Evolutionary conservation across 2,329 filamentous ascomycete genomes (phyloP), one percentile per base, ranked within the genome.

Genomic region (Zymoseptoria tritici): DNA sequence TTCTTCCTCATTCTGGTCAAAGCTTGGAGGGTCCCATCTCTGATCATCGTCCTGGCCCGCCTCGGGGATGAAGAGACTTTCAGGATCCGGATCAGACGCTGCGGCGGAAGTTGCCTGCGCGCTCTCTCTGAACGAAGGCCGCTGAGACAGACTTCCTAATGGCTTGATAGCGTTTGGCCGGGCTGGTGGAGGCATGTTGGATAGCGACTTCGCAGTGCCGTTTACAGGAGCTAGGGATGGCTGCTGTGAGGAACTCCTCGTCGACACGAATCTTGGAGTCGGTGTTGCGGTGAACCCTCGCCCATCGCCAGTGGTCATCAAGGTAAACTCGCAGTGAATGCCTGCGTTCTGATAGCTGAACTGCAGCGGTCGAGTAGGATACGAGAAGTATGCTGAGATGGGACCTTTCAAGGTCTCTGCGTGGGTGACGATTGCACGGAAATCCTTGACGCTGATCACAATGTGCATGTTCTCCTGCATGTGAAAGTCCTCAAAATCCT

Each of bases 361-460:
- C 68, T 90, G 87, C 70, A 93, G 82, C 1, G 89, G 89, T 16
- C 83, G 82, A 16, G 84, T 83, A 3, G 89, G 88, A 24, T 83
- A 77, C 1, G 89, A 91, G 73, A 91, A 92, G 57, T 80, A 79
- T 11, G 88, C 87, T 16, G 81, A 82, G 13, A 92, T 78, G 52
- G 83, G 81, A n/a, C 83, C 85, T 56, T 85, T 84, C 5, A 86
- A 81, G 22, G 85, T 84, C 22, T 86, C 86, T 9, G 89, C 89
- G 73, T 93, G 89, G 36, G 85, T 82, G 56, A 91, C 84, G 57
- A 92, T 89, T 36, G 89, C 86, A 55, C 89, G 86, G 72, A 92
- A 92, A 73, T 93, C 89, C 68, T 90, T 91, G 70, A 93, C 88
- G 66, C 85, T 90, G 69, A 92, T 88, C 60, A 90, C 83, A 67